These are phyloP conservation scores for Syzygium aromaticum DNA, from an alignment of 345 rosid genomes.

Conservation along the genomic window DNA sequence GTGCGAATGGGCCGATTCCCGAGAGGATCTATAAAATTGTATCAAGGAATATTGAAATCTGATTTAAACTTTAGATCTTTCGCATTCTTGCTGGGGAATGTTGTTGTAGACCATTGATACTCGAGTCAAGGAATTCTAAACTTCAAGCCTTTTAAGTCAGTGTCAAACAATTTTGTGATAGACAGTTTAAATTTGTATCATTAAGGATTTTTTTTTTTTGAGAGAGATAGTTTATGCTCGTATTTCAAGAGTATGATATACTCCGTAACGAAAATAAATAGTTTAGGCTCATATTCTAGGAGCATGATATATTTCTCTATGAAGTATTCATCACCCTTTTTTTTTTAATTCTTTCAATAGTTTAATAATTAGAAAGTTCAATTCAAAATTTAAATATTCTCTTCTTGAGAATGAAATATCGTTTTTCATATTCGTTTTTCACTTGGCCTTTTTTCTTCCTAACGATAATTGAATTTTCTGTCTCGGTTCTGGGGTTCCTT, in stretches of 20 bases:
- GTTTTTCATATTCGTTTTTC: neutral
- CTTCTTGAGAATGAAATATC: neutral
- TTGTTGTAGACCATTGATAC: neutral
- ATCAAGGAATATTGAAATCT: neutral
- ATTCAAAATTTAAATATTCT: neutral
- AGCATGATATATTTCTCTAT: neutral
- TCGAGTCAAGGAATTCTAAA: neutral
- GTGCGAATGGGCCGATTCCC: neutral
- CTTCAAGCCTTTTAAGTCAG: too few species aligned
- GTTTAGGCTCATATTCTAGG: neutral
- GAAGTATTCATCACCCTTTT: neutral
- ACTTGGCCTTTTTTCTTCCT: too few species aligned
- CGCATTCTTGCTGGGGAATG: neutral
- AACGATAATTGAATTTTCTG: too few species aligned
- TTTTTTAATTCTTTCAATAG: neutral
- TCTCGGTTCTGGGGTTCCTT: neutral
- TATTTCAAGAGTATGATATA: neutral
- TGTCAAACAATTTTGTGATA: fast-evolving
- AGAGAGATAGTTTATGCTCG: neutral
- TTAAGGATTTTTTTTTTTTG: neutral
- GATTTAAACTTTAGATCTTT: neutral
- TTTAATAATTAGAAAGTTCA: neutral
- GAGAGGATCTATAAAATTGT: neutral
- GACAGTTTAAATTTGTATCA: neutral
- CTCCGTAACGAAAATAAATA: neutral